Base-by-base conservation (phyloP, 2,329 filamentous ascomycete genomes). In the Orbilia brochopaga region DNA sequence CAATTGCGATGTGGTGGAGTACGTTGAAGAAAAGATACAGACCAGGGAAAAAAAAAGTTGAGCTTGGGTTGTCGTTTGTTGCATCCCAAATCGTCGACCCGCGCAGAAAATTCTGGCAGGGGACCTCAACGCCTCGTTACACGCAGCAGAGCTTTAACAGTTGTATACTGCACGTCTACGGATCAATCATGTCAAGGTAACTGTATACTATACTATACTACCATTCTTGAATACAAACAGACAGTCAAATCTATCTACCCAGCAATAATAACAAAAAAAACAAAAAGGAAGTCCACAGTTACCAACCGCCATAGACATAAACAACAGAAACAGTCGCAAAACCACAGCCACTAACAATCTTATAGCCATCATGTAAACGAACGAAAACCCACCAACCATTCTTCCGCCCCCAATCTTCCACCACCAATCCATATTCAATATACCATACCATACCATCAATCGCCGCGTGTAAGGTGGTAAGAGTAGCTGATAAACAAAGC, bases 201-300 rank as follows among this genome's bases (percentile, higher is more conserved):
- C n/a, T n/a, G n/a, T n/a, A n/a, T n/a, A n/a, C n/a, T n/a, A n/a
- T n/a, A n/a, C n/a, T n/a, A n/a, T n/a, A n/a, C n/a, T n/a, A 59
- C 63, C 66, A 70, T 70, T 70, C 66, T 70, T 37, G 21, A 51
- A 55, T 55, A 64, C 40, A 15, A 23, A 30, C 37, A 42, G 35
- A 70, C 54, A 63, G 48, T n/a, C n/a, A 24, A 44, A 64, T 70
- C 66, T 70, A 70, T 70, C 66, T 70, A 64, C 55, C 37, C 35
- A 42, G 56, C 19, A 24, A 35, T 21, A 59, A 59, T 32, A 32
- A 10, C 37, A 62, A 69, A 50, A 51, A n/a, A 50, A 50, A 23
- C 15, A 15, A 24, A 21, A 48, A 55, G n/a, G n/a, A n/a, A n/a
- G n/a, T n/a, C n/a, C n/a, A n/a, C n/a, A n/a, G n/a, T n/a, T n/a